Evolutionary conservation across 2,329 filamentous ascomycete species (phyloP).

Genomic region (Ceratocystis albifundus): DNA sequence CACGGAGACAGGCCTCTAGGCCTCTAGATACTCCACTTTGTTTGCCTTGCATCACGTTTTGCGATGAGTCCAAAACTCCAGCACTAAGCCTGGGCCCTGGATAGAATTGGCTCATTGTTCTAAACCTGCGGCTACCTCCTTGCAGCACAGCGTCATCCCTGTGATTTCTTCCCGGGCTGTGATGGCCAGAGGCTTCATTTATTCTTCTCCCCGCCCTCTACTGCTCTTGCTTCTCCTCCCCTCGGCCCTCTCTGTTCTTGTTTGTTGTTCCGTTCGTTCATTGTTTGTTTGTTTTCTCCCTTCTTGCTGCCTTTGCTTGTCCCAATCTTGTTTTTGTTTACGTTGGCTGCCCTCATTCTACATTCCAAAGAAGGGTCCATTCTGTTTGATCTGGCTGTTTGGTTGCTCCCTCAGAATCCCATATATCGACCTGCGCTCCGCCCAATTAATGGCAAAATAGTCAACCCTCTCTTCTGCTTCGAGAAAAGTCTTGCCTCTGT

Average conservation of each 20-base stretch:
- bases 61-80: conserved; percentile 9
- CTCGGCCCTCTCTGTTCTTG: not conserved
- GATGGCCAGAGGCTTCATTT: conserved; percentile 8
- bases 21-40: not conserved
- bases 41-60: conserved; percentile 9
- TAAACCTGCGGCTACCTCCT: not conserved
- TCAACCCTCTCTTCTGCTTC: not conserved
- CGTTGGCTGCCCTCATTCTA: not conserved
- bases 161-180: not conserved
- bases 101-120: not conserved
- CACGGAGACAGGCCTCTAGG: not conserved
- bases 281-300: conserved; percentile 6
- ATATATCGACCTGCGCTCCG: conserved; percentile 4
- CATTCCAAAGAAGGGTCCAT: not conserved
- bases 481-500: not conserved
- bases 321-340: not conserved
- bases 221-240: not conserved
- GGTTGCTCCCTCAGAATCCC: conserved; percentile 13
- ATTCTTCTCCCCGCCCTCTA: conserved; percentile 12
- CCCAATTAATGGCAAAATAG: not conserved
- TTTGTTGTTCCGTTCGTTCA: conserved; percentile 7
- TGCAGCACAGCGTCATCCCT: conserved; percentile 1
- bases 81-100: conserved; percentile 4
- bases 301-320: not conserved
- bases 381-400: not conserved